Base-by-base conservation (phyloP, 1,284 basidiomycete genomes). In the Sanghuangporus baumii region DNA sequence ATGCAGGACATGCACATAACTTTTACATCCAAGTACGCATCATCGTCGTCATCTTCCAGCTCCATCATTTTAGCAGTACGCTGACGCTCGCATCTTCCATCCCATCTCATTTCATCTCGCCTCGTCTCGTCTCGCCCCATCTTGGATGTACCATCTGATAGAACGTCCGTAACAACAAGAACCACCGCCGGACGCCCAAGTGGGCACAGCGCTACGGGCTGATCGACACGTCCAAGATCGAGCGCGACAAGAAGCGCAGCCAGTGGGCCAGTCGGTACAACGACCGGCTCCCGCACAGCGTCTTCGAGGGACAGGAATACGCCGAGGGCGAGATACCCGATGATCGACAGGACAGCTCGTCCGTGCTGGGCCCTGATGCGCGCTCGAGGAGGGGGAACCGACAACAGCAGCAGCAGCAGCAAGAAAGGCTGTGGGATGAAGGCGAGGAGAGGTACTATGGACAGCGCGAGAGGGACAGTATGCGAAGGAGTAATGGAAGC, bases 121-220 rank as follows among this genome's bases (percentile, higher is more conserved):
- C n/a, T n/a, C n/a, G n/a, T n/a, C n/a, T n/a, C n/a, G n/a, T n/a
- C n/a, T n/a, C n/a, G n/a, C n/a, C n/a, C n/a, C 67, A 36, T 47
- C 47, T 23, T 7, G 23, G 23, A 23, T 23, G 23, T 2, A 2
- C 58, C 20, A 16, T 66, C 67, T 59, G 59, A 65, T 75, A 97
- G 86, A 97, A 96, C 76, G 88, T 98, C 68, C 83, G 96, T 60
- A 98, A 98, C 78, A 98, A 98, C 81, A 93, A 95, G 79, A 96
- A 87, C 69, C 83, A 91, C 71, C 81, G 84, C 34, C 88, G 96
- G 62, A 97, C 95, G 23, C 96, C 96, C 16, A 94, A 96, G 72
- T 98, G 96, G 96, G 92, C 91, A 0, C 81, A 93, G 73, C 86
- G 88, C 65, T 93, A 92, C 71, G 94, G 94, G 40, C 87, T 98